phyloP scores from a whole-genome alignment of 345 rosid species.

The Angophora floribunda region DNA sequence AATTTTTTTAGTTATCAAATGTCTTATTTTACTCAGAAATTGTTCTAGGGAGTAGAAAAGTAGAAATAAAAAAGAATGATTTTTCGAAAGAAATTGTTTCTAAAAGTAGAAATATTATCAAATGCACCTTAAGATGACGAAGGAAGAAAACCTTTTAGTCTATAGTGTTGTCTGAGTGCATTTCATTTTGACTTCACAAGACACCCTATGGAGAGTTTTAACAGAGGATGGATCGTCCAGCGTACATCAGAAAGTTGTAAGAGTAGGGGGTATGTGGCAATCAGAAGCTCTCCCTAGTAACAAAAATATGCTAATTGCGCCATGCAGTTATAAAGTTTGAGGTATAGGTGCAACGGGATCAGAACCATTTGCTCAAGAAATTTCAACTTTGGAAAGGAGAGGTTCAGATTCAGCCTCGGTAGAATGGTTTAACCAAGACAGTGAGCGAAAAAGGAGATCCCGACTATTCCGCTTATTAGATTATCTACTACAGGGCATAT shows the following conservation, averaged over 20 bases:
- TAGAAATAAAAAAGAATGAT: too few species aligned
- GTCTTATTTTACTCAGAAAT: too few species aligned
- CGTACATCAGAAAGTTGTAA: background rate
- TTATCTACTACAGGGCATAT: background rate
- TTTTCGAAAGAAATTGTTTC: too few species aligned
- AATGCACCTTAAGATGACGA: too few species aligned
- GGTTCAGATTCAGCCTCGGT: background rate
- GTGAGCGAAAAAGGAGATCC: background rate
- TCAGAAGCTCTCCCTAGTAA: background rate
- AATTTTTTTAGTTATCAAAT: too few species aligned
- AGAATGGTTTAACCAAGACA: background rate
- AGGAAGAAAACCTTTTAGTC: background rate
- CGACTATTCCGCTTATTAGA: background rate
- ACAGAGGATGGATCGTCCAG: background rate
- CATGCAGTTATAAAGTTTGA: background rate
- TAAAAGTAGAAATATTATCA: too few species aligned
- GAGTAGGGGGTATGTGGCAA: background rate
- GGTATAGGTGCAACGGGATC: background rate
- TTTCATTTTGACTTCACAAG: background rate
- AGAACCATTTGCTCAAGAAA: background rate
- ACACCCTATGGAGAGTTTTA: background rate
- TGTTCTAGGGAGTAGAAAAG: too few species aligned
- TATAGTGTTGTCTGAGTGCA: background rate
- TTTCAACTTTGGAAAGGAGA: background rate
- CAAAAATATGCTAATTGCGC: background rate